Evolutionary conservation across 306 rosid genomes (phyloP).

Genomic region (Vachellia pachyceras): DNA sequence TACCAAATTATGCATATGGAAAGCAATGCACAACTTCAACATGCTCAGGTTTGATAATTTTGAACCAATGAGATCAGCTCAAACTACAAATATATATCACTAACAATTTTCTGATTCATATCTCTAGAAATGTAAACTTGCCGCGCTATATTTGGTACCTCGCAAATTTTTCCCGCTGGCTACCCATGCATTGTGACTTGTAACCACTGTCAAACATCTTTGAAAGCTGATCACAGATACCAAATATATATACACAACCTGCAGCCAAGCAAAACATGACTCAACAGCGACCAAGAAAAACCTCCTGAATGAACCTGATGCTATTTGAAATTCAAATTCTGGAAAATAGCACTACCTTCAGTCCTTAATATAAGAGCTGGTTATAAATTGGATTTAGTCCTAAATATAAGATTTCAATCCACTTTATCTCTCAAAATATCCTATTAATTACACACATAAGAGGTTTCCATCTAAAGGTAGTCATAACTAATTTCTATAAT

Average conservation of each 20-base stretch:
- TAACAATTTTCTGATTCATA: conserved; percentile 11
- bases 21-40: not conserved
- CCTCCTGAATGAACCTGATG: conserved; percentile 9
- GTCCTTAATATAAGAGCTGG: no score
- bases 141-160: conserved; percentile 54
- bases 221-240: conserved; percentile 50
- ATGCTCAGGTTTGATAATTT: not conserved
- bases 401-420: no score
- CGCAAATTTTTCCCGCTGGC: conserved; percentile 79
- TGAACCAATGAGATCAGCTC: not conserved
- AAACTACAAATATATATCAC: not conserved
- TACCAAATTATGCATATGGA: no score
- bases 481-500: no score
- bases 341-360: not conserved
- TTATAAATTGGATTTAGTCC: no score
- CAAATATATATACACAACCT: conserved; percentile 50
- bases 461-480: no score
- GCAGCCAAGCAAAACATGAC: conserved; percentile 37
- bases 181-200: conserved; percentile 73
- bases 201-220: conserved; percentile 76
- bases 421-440: no score
- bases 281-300: conserved; percentile 21
- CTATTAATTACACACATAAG: no score
- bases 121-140: conserved; percentile 1
- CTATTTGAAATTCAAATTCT: conserved; percentile 27